phyloP scores from a whole-genome alignment of 2,329 filamentous ascomycete species.

The Penicillium sp. region DNA sequence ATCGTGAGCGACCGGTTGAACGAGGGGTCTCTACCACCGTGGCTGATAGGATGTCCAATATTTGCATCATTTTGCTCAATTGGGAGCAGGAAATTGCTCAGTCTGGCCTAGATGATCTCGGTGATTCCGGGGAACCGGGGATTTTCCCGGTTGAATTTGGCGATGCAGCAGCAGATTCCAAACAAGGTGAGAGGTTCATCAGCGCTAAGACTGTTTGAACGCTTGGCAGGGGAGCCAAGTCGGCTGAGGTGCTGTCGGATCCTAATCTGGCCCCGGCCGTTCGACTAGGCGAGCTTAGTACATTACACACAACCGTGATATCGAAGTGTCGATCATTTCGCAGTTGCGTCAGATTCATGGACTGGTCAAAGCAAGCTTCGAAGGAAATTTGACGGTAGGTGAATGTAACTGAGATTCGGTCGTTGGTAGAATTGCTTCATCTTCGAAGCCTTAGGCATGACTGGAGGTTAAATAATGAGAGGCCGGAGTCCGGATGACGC shows the following conservation, averaged over 20 bases:
- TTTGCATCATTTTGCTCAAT: background rate
- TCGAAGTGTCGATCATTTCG: too few relatives aligned
- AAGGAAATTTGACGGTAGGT: too few relatives aligned
- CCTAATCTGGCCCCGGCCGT: too few relatives aligned
- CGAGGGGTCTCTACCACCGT: conserved; percentile 10
- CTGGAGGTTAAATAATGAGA: too few relatives aligned
- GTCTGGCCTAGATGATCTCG: conserved; percentile 11
- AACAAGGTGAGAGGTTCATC: background rate
- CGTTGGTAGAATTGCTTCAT: too few relatives aligned
- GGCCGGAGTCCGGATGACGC: too few relatives aligned
- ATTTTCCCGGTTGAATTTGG: conserved; percentile 1
- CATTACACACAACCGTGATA: too few relatives aligned
- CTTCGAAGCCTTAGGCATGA: too few relatives aligned
- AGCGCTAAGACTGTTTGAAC: background rate
- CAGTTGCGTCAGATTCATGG: too few relatives aligned
- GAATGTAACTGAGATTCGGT: too few relatives aligned
- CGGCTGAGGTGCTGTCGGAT: background rate
- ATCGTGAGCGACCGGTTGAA: conserved; percentile 2
- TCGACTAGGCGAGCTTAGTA: too few relatives aligned
- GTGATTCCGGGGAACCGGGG: conserved; percentile 13
- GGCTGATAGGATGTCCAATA: conserved; percentile 3
- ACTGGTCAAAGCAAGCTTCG: too few relatives aligned
- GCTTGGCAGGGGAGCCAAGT: background rate
- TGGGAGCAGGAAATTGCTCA: conserved; percentile 5
- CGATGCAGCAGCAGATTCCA: conserved; percentile 4